Conservation (phyloP, 768 basidiomycete species). For the Boletus reticulatus region DNA sequence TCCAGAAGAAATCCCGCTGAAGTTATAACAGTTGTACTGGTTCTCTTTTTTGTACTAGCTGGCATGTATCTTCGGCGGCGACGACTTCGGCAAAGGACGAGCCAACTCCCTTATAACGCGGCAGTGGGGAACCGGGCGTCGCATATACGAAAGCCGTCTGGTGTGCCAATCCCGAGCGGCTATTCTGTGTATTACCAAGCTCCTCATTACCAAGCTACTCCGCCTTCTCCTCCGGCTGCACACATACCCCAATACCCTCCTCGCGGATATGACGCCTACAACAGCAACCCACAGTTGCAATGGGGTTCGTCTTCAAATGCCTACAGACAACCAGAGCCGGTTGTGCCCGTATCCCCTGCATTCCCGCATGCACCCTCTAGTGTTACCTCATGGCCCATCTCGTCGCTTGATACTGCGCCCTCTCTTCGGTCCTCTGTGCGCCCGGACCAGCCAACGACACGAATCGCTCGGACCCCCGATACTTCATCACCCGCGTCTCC, state of each 20-base stretch:
- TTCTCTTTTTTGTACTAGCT: neutral
- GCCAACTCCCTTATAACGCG: neutral
- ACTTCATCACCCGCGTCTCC: neutral
- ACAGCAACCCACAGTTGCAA: neutral
- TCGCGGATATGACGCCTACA: neutral
- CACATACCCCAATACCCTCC: conserved; percentile 10
- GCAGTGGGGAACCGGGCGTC: neutral
- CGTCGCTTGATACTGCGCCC: neutral
- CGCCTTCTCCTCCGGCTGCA: neutral
- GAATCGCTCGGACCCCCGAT: neutral
- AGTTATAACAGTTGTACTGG: neutral
- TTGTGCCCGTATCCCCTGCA: neutral
- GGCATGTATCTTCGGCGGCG: neutral
- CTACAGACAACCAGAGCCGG: neutral
- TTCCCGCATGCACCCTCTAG: neutral
- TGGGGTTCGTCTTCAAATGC: neutral
- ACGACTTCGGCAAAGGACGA: neutral
- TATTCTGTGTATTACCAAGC: neutral
- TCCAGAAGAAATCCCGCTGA: conserved; percentile 1
- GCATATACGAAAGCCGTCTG: conserved; percentile 1
- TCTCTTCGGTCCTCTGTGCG: conserved; percentile 3
- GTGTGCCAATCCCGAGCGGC: neutral
- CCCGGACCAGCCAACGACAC: neutral
- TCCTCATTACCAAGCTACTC: neutral
- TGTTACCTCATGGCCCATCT: neutral